phyloP scores from a whole-genome alignment of 192 early-diverging fungal species.

The Podila epicladia region DNA sequence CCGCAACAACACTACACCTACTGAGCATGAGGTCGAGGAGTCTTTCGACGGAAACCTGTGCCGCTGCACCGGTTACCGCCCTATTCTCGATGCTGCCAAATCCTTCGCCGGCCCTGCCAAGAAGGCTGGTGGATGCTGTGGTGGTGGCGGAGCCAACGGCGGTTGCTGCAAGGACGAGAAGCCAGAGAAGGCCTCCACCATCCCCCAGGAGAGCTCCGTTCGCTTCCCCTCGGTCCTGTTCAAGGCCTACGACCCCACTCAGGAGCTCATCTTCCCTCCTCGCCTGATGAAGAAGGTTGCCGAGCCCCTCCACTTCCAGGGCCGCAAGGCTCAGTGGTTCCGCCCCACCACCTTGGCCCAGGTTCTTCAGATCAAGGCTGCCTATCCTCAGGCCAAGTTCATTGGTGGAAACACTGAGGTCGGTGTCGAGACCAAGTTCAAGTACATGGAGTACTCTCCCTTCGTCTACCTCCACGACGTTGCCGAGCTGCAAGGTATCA shows the following conservation, averaged over 20 bases:
- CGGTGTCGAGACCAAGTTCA: constrained; percentile 83
- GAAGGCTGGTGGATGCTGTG: constrained; percentile 43
- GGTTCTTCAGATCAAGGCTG: constrained; percentile 61
- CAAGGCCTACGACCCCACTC: constrained; percentile 67
- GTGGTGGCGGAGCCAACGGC: constrained; percentile 51
- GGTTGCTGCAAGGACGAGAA: constrained; percentile 61
- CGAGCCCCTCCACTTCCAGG: constrained; percentile 59
- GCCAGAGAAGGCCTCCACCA: constrained; percentile 29
- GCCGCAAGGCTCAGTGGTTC: constrained; percentile 66
- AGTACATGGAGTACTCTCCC: constrained; percentile 69
- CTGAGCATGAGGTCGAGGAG: constrained; percentile 80
- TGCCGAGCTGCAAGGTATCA: constrained; percentile 67
- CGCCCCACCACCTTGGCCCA: constrained; percentile 62
- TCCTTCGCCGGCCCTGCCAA: constrained; percentile 52
- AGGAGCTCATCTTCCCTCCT: constrained; percentile 76
- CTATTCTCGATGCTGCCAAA: constrained; percentile 88
- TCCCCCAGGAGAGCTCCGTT: constrained; percentile 46
- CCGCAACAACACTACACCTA: constrained; percentile 74
- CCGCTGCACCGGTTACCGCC: constrained; percentile 91
- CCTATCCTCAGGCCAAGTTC: constrained; percentile 76
- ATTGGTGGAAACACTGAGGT: constrained; percentile 87
- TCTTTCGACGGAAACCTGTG: constrained; percentile 91
- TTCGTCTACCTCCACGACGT: constrained; percentile 77
- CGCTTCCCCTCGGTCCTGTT: constrained; percentile 57
- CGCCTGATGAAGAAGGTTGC: constrained; percentile 66